Base-by-base conservation (phyloP, 73 alveolate species). In the Paramecium primaurelia region DNA sequence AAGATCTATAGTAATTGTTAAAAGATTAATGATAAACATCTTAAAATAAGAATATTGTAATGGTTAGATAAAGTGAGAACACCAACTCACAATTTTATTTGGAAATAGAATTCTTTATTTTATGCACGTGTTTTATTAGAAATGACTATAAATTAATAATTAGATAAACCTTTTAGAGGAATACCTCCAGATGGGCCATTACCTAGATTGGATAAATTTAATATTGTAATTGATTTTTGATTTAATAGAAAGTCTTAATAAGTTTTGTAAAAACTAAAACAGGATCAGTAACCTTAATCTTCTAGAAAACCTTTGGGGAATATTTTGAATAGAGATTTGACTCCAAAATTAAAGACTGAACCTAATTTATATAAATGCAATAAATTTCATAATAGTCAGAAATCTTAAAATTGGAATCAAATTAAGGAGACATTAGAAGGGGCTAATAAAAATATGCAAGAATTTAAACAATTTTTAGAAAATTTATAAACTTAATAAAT, bases 161-260 rank as follows among this genome's bases (percentile, higher is more conserved):
- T 93, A 92, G 96, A 93, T 38, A 96, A 95, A 71, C 99, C 99
- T 12, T 97, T 96, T 93, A 95, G 95, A 75, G 96, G 96, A 92
- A 91, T 95, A 84, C 98, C 99, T 42, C 94, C 96, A 3, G 99
- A 97, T 92, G 98, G 97, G 14, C 97, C 98, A 16, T 92, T 97
- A 38, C 98, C 99, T 6, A 86, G 93, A 44, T 93, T 96, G 30
- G 87, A 73, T 25, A 73, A 73, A 73, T 73, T 73, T 36, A 68
- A 73, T 32, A 36, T 73, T 36, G 87, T 73, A 73, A 36, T 73
- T 16, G 30, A 30, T 36, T 28, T 73, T 73, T 73, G 8, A 51
- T 73, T 8, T 20, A 32, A 32, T 36, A 32, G 37, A 9, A 73
- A 73, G 87, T 64, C 87, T 12, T 12, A 73, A 38, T 8, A 73